Evolutionary conservation across 2,329 filamentous ascomycete genomes (phyloP).

Genomic region (Coleophoma crateriformis): DNA sequence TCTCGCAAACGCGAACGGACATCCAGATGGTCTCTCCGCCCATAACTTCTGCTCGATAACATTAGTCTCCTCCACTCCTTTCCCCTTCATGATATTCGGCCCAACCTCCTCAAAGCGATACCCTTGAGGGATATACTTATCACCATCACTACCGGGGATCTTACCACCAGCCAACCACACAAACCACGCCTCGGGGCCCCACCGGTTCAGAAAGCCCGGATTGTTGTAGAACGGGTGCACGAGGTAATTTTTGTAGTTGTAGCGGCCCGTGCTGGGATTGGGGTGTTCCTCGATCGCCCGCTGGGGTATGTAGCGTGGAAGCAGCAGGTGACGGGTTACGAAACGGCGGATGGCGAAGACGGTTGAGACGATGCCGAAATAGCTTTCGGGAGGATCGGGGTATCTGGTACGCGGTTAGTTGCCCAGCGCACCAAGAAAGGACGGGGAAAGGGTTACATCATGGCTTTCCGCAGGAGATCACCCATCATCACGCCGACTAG

Average conservation of each 20-base stretch:
- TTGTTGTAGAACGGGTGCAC: slow-evolving; percentile 61
- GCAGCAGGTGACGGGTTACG: slow-evolving; percentile 49
- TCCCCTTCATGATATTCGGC: slow-evolving; percentile 45
- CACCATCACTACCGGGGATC: slow-evolving; percentile 36
- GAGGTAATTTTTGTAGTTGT: slow-evolving; percentile 46
- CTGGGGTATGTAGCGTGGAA: slow-evolving; percentile 47
- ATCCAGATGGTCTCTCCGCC: slow-evolving; percentile 33
- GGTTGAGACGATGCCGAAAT: slow-evolving; percentile 35
- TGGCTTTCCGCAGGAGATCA: slow-evolving; percentile 56
- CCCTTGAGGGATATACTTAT: slow-evolving; percentile 38
- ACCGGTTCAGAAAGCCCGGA: slow-evolving; percentile 55
- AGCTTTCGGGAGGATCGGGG: slow-evolving; percentile 34
- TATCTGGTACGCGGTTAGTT: slow-evolving; percentile 27
- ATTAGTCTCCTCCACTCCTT: slow-evolving; percentile 44
- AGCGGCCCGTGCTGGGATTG: slow-evolving; percentile 47
- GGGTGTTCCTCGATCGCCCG: slow-evolving; percentile 36
- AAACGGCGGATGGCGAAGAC: slow-evolving; percentile 48
- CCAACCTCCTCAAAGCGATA: slow-evolving; percentile 57
- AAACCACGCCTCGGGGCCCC: slow-evolving; percentile 50
- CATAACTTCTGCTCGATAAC: slow-evolving; percentile 31
- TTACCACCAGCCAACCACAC: slow-evolving; percentile 36
- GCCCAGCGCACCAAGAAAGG: background rate
- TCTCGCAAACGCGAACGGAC: slow-evolving; percentile 35
- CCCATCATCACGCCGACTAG: slow-evolving; percentile 57
- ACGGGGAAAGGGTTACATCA: slow-evolving; percentile 44